phyloP scores from a whole-genome alignment of 306 rosid species.

The Vigna radiata region DNA sequence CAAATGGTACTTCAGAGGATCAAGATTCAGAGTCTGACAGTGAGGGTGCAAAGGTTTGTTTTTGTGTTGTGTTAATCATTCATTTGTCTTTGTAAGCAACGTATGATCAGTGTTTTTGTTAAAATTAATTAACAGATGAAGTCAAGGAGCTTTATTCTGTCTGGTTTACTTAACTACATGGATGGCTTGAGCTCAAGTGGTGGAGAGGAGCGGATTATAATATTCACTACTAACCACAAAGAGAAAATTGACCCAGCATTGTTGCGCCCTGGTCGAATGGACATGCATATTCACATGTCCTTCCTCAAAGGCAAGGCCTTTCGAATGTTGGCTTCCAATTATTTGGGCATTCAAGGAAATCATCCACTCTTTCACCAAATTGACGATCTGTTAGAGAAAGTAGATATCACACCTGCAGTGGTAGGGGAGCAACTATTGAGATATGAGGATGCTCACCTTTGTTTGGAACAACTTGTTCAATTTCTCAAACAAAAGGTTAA shows the following conservation, averaged over 20 bases:
- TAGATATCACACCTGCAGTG: conserved; percentile 57
- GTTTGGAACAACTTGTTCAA: conserved; percentile 34
- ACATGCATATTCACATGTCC: conserved; percentile 66
- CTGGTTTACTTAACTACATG: conserved; percentile 55
- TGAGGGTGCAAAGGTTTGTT: conserved; percentile 21
- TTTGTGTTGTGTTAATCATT: neutral
- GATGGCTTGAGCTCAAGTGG: conserved; percentile 71
- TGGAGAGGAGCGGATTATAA: conserved; percentile 65
- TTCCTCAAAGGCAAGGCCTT: conserved; percentile 54
- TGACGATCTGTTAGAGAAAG: conserved; percentile 45
- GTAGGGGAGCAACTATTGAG: conserved; percentile 63
- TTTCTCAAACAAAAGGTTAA: conserved; percentile 41
- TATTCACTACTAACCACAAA: conserved; percentile 68
- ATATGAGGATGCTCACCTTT: conserved; percentile 49
- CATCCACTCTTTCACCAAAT: conserved; percentile 39
- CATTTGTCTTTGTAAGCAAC: neutral
- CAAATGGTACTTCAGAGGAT: neutral
- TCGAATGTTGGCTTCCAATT: conserved; percentile 49
- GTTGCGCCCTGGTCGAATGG: conserved; percentile 70
- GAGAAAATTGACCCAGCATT: conserved; percentile 60
- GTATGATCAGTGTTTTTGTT: neutral
- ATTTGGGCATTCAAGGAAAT: conserved; percentile 45
- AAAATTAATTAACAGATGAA: neutral
- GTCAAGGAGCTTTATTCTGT: conserved; percentile 36
- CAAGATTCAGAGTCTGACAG: neutral